Base-by-base conservation (phyloP, 148 eudicot genomes). In the Vaccinium vitisidaea region DNA sequence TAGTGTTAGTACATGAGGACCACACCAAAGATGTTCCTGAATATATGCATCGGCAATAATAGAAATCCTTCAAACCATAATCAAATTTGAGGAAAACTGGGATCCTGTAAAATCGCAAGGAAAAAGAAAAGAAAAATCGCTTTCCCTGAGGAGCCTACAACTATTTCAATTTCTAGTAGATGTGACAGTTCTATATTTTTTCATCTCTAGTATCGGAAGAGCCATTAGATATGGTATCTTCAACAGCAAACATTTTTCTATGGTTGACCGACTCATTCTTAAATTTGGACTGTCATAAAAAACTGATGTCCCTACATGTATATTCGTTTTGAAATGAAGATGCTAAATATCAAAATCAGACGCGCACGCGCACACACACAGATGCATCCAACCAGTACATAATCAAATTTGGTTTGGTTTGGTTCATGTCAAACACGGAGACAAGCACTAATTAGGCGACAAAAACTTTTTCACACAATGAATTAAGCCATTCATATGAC, bases 201-300 rank as follows among this genome's bases (percentile, higher is more conserved):
- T 21, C n/a, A 6, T 18, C 59, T 55, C 59, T 55, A 19, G 25
- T 23, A 61, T 19, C 69, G 0, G 8, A 19, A n/a, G 3, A 61
- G 69, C 69, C 69, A 61, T 61, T 61, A n/a, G 19, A 61, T 61
- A 61, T 61, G 69, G 69, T n/a, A 61, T 61, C 69, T 61, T 63
- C 21, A 16, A 59, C 23, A 25, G 12, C 73, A 25, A 11, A 11
- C 16, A 12, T 25, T 67, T 63, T 63, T 63, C 7, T 63, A 23
- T 10, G 13, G 32, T 10, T 67, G 3, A 25, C 30, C 39, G 25
- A 25, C 36, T 67, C 2, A 12, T 27, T 27, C 36, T 67, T 3
- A 25, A 67, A 67, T 13, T 67, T 67, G 36, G 16, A 23, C 30
- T 11, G 5, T 67, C 73, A 67, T 25, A 14, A 27, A 67, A 25